These are phyloP conservation scores for Hylodesmum podocarpum DNA, from an alignment of 306 rosid species.

Conservation along the genomic window DNA sequence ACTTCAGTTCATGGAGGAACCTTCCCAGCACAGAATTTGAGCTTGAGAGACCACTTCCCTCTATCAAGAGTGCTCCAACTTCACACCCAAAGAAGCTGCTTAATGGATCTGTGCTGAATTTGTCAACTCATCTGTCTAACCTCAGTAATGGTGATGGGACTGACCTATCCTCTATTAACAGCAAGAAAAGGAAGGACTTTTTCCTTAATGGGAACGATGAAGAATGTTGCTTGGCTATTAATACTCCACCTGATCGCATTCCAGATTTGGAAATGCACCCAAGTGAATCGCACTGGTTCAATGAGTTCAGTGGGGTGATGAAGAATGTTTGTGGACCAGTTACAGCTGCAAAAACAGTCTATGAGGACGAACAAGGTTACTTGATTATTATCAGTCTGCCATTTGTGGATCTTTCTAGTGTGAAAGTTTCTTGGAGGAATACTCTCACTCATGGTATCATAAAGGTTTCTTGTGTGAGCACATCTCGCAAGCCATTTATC, in stretches of 20 bases:
- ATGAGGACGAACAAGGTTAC: constrained; percentile 63
- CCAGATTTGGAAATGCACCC: constrained; percentile 43
- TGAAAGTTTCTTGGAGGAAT: constrained; percentile 67
- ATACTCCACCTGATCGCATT: constrained; percentile 38
- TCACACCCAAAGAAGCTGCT: constrained; percentile 50
- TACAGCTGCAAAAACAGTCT: constrained; percentile 59
- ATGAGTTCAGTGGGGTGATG: constrained; percentile 54
- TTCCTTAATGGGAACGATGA: constrained; percentile 44
- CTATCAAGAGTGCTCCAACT: constrained; percentile 38
- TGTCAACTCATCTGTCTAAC: constrained; percentile 52
- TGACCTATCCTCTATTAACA: constrained; percentile 41
- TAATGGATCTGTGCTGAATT: constrained; percentile 56
- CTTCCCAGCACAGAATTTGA: constrained; percentile 53
- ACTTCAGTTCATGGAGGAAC: constrained; percentile 62
- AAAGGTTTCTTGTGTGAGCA: constrained; percentile 61
- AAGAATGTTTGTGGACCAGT: constrained; percentile 55
- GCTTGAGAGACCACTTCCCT: constrained; percentile 50
- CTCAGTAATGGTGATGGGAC: constrained; percentile 40
- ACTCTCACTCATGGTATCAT: constrained; percentile 55
- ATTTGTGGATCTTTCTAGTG: constrained; percentile 57
- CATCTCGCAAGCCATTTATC: constrained; percentile 52
- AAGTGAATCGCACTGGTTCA: constrained; percentile 52
- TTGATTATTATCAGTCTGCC: constrained; percentile 59
- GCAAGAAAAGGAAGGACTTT: constrained; percentile 59
- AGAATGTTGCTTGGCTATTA: constrained; percentile 44